Evolutionary conservation across 768 basidiomycete species (phyloP), one percentile per base, ranked within the genome.

Genomic region (Tulasnella sp.): DNA sequence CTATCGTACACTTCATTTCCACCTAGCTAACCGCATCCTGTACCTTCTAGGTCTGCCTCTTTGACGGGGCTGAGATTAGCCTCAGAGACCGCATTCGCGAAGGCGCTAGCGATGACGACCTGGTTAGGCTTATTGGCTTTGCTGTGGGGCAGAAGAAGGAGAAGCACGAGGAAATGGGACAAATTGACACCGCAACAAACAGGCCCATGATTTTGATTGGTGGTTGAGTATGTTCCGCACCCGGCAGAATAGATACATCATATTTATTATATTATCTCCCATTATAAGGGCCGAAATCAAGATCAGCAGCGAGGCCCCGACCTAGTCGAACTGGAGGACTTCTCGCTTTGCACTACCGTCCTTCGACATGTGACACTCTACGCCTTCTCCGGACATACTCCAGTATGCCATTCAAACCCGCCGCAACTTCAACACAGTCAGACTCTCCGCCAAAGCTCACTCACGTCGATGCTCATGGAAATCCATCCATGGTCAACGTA

Each of bases 41-140:
- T n/a, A n/a, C n/a, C n/a, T n/a, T n/a, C n/a, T n/a, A 93, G 92
- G 92, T 95, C 42, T 95, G 92, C 79, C 81, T 95, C 44, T 95
- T 94, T 75, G 92, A 93, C 76, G 86, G 90, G 0, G 89, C 89
- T 72, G 91, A 94, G 76, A 84, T 95, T 26, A 92, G 92, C 39
- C 83, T 95, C 47, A 86, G 92, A 32, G 91, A 94, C 73, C 82
- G 86, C 74, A 83, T 94, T 77, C 87, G 93, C 34, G 77, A 78
- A 59, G 88, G 90, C 29, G 86, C 86, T 7, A 84, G 83, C 34
- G 90, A 95, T 76, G 82, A 83, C 44, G 85, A 88, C 39, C 79
- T 94, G 47, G 82, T 89, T 22, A 77, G 79, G 62, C 84, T 85
- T 1, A 88, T 94, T 34, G 85, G 86, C 8, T 81, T 77, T n/a